Percentiles rank a stretch among this genome's conserved stretches.
Evolutionary conservation across 1,284 basidiomycete genomes (phyloP).

Genomic region (Trametes pubescens): DNA sequence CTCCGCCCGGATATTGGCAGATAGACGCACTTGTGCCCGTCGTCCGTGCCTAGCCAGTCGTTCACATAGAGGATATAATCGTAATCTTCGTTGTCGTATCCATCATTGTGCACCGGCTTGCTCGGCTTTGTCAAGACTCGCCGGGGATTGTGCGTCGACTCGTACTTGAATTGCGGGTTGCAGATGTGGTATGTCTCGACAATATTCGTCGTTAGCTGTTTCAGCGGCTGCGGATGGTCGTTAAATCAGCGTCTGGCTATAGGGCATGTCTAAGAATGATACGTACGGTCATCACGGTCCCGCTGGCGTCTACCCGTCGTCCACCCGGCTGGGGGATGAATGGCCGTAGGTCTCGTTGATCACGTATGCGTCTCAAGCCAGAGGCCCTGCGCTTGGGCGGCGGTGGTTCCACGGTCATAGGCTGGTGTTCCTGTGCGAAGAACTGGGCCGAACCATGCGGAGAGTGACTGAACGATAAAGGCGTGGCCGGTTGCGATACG

Average conservation of each 20-base stretch:
- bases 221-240: conserved; percentile 68
- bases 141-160: conserved; percentile 90
- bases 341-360: conserved; percentile 74
- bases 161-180: conserved; percentile 93
- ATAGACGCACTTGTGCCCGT: conserved; percentile 84
- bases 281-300: conserved; percentile 69
- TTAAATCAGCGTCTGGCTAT: conserved; percentile 26
- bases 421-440: conserved; percentile 64
- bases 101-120: conserved; percentile 93
- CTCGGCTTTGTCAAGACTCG: conserved; percentile 96
- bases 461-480: conserved; percentile 66
- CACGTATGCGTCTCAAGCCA: conserved; percentile 77
- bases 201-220: conserved; percentile 87
- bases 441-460: conserved; percentile 54
- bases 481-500: conserved; percentile 71
- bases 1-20: conserved; percentile 15
- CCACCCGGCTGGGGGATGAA: conserved; percentile 64
- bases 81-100: conserved; percentile 96
- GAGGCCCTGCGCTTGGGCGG: conserved; percentile 71
- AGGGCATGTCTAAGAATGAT: conserved; percentile 25
- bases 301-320: conserved; percentile 72
- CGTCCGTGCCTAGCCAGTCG: conserved; percentile 91
- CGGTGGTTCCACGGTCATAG: conserved; percentile 75
- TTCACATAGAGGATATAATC: conserved; percentile 99
- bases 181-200: conserved; percentile 91